phyloP scores from a whole-genome alignment of 2,329 filamentous ascomycete species.

The Phaeosphaeria sp. region DNA sequence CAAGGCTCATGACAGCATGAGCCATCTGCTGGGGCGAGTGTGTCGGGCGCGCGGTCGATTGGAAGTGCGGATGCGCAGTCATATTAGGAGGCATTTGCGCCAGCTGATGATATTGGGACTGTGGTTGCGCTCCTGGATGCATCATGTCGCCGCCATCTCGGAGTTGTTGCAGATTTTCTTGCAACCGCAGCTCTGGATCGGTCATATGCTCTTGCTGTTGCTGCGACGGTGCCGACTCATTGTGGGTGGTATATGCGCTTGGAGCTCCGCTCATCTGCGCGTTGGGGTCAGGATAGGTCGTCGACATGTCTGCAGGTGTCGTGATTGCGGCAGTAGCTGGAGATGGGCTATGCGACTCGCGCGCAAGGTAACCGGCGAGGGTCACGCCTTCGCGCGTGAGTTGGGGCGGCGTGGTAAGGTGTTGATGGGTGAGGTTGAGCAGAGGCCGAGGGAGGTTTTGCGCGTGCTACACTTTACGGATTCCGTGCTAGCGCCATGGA shows the following conservation, averaged over 20 bases:
- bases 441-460: constrained; percentile 39
- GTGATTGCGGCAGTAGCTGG: constrained; percentile 14
- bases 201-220: constrained; percentile 39
- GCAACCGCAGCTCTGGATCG: constrained; percentile 43
- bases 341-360: constrained; percentile 15
- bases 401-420: constrained; percentile 27
- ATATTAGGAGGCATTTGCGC: constrained; percentile 35
- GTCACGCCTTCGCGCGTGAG: constrained; percentile 25
- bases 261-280: constrained; percentile 41
- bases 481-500: constrained; percentile 41
- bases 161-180: constrained; percentile 46
- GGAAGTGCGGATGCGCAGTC: constrained; percentile 44
- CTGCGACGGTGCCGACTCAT: constrained; percentile 43
- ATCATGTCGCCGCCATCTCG: constrained; percentile 41
- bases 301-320: constrained; percentile 34
- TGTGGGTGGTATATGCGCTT: constrained; percentile 45
- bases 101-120: constrained; percentile 37
- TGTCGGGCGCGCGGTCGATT: constrained; percentile 42
- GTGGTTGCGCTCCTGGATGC: constrained; percentile 32
- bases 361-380: constrained; percentile 7
- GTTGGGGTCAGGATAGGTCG: constrained; percentile 43
- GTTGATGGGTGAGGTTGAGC: constrained; percentile 26
- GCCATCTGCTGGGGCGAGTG: constrained; percentile 51
- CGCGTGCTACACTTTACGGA: constrained; percentile 32
- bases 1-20: constrained; percentile 47